These are phyloP conservation scores for Fusarium chaquense DNA, from an alignment of 2,329 filamentous ascomycete genomes.

Conservation along the genomic window DNA sequence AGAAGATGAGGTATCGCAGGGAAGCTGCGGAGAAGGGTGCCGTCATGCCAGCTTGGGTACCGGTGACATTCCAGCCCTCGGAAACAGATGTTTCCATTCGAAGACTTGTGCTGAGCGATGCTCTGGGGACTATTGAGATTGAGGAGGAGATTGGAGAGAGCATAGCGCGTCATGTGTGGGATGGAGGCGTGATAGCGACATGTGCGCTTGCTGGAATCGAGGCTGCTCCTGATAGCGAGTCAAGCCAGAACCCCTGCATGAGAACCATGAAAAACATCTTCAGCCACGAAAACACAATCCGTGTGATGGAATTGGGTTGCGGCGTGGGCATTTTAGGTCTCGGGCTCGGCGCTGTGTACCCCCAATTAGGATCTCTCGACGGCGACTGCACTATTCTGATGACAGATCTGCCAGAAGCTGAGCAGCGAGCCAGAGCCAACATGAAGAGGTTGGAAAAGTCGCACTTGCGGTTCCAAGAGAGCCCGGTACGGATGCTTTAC, in stretches of 20 bases:
- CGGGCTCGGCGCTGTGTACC: conserved; percentile 57
- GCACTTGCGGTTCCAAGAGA: conserved; percentile 31
- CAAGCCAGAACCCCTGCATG: conserved; percentile 48
- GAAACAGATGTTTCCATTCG: conserved; percentile 48
- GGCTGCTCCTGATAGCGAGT: conserved; percentile 44
- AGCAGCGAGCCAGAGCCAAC: conserved; percentile 62
- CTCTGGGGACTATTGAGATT: conserved; percentile 54
- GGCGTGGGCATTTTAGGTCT: conserved; percentile 69
- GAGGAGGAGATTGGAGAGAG: conserved; percentile 71
- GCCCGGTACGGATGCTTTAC: conserved; percentile 55
- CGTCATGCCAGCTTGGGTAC: conserved; percentile 60
- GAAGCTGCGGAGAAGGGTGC: conserved; percentile 49
- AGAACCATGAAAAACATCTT: conserved; percentile 51
- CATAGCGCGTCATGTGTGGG: conserved; percentile 71
- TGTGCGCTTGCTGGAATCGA: conserved; percentile 51
- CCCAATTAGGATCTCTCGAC: conserved; percentile 31
- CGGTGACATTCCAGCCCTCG: conserved; percentile 45
- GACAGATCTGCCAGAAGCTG: conserved; percentile 68
- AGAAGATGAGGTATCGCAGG: conserved; percentile 35
- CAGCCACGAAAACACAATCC: conserved; percentile 47
- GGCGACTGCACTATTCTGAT: conserved; percentile 58
- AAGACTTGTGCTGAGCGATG: conserved; percentile 47
- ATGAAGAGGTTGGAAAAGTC: conserved; percentile 52
- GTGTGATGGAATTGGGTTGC: conserved; percentile 67
- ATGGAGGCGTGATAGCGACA: conserved; percentile 63